Conservation (phyloP, 1,284 basidiomycete genomes). For the Naganishia sp. region DNA sequence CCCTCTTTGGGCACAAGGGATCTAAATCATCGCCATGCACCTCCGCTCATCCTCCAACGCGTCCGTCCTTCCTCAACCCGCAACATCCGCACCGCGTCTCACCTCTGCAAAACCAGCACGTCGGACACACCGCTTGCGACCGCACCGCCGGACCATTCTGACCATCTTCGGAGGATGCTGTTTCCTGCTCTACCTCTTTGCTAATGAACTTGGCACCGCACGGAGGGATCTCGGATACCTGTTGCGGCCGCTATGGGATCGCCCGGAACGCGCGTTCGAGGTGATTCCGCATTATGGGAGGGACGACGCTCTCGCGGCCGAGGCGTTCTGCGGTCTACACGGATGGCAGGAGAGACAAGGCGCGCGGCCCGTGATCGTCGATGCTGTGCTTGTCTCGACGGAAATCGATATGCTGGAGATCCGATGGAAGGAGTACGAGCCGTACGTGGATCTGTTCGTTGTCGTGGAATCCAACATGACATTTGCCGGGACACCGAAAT, state of each 20-base stretch:
- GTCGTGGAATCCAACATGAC: conserved; percentile 67
- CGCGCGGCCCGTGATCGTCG: conserved; percentile 42
- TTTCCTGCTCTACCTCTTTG: not conserved
- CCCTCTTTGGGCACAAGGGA: too few relatives aligned
- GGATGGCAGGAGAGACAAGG: conserved; percentile 32
- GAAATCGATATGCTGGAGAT: conserved; percentile 71
- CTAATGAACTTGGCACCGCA: conserved; percentile 1
- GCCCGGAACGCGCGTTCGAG: conserved; percentile 31
- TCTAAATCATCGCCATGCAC: too few relatives aligned
- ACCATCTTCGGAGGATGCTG: not conserved
- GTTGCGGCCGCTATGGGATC: conserved; percentile 42
- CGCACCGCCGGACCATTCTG: not conserved
- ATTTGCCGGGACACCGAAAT: conserved; percentile 65
- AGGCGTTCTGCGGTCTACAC: conserved; percentile 38
- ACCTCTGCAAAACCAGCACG: too few relatives aligned
- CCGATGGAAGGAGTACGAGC: conserved; percentile 65
- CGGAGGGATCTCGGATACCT: conserved; percentile 40
- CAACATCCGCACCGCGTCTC: too few relatives aligned
- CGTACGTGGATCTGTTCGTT: conserved; percentile 65
- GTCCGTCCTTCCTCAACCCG: too few relatives aligned
- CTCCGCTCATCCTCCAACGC: too few relatives aligned
- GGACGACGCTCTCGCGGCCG: not conserved
- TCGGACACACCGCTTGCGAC: too few relatives aligned
- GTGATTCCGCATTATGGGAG: conserved; percentile 37
- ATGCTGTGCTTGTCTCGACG: conserved; percentile 65